Base-by-base conservation (phyloP, 129 eudicot species). In the Ambrosia trifida region DNA sequence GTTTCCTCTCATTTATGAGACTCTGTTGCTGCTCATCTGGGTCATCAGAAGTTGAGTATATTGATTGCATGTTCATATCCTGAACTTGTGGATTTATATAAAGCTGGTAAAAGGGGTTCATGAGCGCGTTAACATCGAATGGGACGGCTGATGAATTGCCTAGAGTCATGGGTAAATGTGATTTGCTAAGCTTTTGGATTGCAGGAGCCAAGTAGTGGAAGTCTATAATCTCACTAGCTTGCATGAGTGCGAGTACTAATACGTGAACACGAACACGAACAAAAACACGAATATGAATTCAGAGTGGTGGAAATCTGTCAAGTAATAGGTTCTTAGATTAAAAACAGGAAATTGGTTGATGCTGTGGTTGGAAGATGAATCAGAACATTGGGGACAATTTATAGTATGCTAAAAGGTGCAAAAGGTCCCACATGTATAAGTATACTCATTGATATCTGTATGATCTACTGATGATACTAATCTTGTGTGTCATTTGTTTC, bases 11-110 rank as follows among this genome's bases (percentile, higher is more conserved):
- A 62, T 95, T 88, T 47, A 95, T 88, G 70, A 95, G 75, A 43
- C 89, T 84, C 72, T 74, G 60, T 52, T 95, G 91, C 57, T 90
- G 97, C 68, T 95, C 97, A 78, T 95, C 97, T 2, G 95, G 96
- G 79, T 95, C 99, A 74, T 95, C 99, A 5, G 99, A 95, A 12
- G 99, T 95, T 12, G 96, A 93, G 85, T 83, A 80, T 72, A 91
- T 49, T 1, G 72, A 73, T 10, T 80, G 96, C 13, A 75, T 83
- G 77, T 78, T 85, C 58, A 87, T 71, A 47, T 89, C 96, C 64
- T 90, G 96, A 79, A 75, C 65, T 18, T 82, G 82, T 41, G 88
- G 89, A 19, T 68, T 82, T 72, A 76, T 77, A n/a, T 88, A 84
- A 64, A 83, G 83, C 19, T 83, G 89, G 72, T 80, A 84, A 72